Evolutionary conservation across 78 protist genomes (phyloP), one percentile per base, ranked within the genome.

Genomic region (Dictyostelium citrinum): DNA sequence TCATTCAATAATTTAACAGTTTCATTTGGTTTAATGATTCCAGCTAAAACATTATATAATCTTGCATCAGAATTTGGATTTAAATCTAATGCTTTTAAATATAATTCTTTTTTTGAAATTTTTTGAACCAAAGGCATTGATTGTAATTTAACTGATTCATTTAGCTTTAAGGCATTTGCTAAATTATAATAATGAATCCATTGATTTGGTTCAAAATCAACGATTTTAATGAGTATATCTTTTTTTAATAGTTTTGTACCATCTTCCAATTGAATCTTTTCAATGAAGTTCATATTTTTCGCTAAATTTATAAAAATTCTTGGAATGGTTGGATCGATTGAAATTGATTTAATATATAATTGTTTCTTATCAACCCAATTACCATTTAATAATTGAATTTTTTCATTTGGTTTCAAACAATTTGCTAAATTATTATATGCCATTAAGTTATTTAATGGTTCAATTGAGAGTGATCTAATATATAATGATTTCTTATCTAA

Each of bases 161-260:
- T 70, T 16, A 70, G 22, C 41, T 74, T 74, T 39, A 74, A 20
- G 22, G 81, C 8, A 22, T 74, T 74, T 74, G 81, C 46, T n/a
- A 74, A 74, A 17, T 74, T 74, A 11, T 74, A 39, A 74, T 74
- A 74, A 74, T 39, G 81, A n/a, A 39, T 39, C 81, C 81, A 74
- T n/a, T 74, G 31, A 22, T 37, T 16, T 37, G 81, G 81, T 74
- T 74, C 81, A 0, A 74, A 74, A 22, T 74, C 55, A 9, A 74
- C 45, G 0, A 74, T 39, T 39, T 39, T 39, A 6, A 39, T 74
- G 14, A 74, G 45, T 39, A 74, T 7, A 37, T 74, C 81, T 39
- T 74, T 74, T n/a, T 39, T 74, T 39, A n/a, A n/a, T 22, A 37
- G n/a, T 12, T 39, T 39, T 14, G n/a, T 41, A 22, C 55, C 33